These are phyloP conservation scores for Nicotiana paniculata DNA, from an alignment of 257 asterid species.

Conservation along the genomic window DNA sequence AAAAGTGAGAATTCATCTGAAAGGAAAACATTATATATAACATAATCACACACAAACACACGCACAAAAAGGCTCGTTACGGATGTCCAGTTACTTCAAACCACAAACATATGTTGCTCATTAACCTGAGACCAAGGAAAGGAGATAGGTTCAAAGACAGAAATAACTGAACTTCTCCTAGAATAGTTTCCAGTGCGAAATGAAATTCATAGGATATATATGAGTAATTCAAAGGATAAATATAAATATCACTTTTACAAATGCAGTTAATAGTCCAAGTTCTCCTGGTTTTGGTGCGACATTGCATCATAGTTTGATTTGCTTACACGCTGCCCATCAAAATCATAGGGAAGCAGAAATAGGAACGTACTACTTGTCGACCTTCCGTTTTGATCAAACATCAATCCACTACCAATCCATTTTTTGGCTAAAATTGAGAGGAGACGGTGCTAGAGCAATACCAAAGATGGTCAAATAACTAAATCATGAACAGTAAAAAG, in stretches of 20 bases:
- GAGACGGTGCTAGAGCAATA: neutral
- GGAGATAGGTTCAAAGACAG: neutral
- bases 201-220: no score
- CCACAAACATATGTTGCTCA: neutral
- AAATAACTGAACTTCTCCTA: neutral
- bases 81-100: neutral
- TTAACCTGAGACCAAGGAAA: neutral
- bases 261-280: neutral
- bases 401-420: neutral
- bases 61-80: neutral
- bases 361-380: neutral
- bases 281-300: neutral
- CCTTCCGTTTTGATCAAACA: neutral
- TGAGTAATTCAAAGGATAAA: no score
- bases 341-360: neutral
- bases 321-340: neutral
- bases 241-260: neutral
- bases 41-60: neutral
- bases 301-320: neutral
- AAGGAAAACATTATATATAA: neutral
- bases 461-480: neutral
- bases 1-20: constrained; percentile 1
- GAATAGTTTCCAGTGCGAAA: no score
- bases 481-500: neutral
- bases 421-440: neutral